Evolutionary conservation across 1,139 yeast genomes (phyloP).

Genomic region (Debaryomycetaceae sp.): DNA sequence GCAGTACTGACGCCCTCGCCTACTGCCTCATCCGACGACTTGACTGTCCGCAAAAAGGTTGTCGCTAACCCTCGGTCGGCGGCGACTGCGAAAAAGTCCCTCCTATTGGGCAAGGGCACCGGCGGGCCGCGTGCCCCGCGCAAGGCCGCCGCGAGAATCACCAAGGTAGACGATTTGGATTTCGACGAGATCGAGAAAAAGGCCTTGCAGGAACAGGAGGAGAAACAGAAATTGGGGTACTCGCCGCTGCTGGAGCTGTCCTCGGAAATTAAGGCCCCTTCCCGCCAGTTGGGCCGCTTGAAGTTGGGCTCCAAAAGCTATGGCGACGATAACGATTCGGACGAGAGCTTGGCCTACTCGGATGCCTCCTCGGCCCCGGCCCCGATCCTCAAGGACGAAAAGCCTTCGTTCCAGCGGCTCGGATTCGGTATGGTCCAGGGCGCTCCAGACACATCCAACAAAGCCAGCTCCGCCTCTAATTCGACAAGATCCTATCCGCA

Average conservation of each 20-base stretch:
- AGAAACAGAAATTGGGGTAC: conserved; percentile 62
- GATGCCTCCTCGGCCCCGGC: not conserved
- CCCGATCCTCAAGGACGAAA: conserved; percentile 33
- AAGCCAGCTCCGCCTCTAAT: conserved; percentile 20
- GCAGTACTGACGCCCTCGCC: conserved; percentile 42
- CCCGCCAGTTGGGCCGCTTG: conserved; percentile 3
- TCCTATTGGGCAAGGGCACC: conserved; percentile 30
- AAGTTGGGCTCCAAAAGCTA: not conserved
- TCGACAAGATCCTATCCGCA: conserved; percentile 33
- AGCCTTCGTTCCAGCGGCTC: conserved; percentile 45
- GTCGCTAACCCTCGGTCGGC: conserved; percentile 15
- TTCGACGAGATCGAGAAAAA: conserved; percentile 86
- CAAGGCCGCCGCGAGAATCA: conserved; percentile 38
- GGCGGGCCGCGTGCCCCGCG: conserved; percentile 49
- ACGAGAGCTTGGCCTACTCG: conserved; percentile 1
- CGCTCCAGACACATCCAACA: too few species aligned
- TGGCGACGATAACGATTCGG: not conserved
- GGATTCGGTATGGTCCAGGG: conserved; percentile 77
- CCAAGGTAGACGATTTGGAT: conserved; percentile 53
- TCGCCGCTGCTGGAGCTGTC: conserved; percentile 33
- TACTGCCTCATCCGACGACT: conserved; percentile 27
- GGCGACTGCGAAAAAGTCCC: conserved; percentile 22
- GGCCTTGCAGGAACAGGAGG: conserved; percentile 76
- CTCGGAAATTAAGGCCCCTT: conserved; percentile 4
- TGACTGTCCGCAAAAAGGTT: conserved; percentile 12